Evolutionary conservation across 805 yeast genomes (phyloP).

Genomic region (Gaillardinia entomophila): DNA sequence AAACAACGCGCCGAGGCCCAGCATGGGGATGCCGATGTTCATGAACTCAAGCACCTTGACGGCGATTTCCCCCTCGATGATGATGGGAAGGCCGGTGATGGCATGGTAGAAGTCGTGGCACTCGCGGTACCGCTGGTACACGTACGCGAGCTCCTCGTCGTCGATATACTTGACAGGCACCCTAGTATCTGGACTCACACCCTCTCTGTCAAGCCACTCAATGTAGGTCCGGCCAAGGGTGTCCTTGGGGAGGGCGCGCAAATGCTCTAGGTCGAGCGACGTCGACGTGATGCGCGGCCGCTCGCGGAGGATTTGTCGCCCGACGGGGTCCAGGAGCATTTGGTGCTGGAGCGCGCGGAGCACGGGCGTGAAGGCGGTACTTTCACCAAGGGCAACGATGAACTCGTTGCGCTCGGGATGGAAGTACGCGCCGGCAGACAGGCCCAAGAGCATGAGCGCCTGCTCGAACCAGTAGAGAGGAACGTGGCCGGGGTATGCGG

Average conservation of each 20-base stretch:
- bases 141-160: slow-evolving; percentile 84
- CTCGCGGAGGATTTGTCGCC: slow-evolving; percentile 72
- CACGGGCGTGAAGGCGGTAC: slow-evolving; percentile 72
- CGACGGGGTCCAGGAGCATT: slow-evolving; percentile 73
- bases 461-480: slow-evolving; percentile 66
- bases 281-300: slow-evolving; percentile 78
- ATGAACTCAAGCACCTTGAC: slow-evolving; percentile 89
- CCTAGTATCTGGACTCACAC: slow-evolving; percentile 90
- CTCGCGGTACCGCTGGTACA: slow-evolving; percentile 91
- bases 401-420: slow-evolving; percentile 74
- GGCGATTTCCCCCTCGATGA: slow-evolving; percentile 94
- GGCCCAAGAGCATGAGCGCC: slow-evolving; percentile 56
- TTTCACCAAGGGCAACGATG: slow-evolving; percentile 83
- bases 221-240: slow-evolving; percentile 78
- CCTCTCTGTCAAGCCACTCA: slow-evolving; percentile 78
- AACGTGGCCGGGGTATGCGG: slow-evolving; percentile 70
- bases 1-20: slow-evolving; percentile 84
- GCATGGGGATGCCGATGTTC: slow-evolving; percentile 91
- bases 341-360: slow-evolving; percentile 55
- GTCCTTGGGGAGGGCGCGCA: slow-evolving; percentile 56
- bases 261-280: slow-evolving; percentile 56
- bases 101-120: slow-evolving; percentile 97
- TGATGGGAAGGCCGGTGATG: slow-evolving; percentile 81
- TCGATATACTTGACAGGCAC: slow-evolving; percentile 83
- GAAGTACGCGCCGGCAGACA: slow-evolving; percentile 70